Base-by-base conservation (phyloP, 768 basidiomycete species). In the Phylloporus sp. region DNA sequence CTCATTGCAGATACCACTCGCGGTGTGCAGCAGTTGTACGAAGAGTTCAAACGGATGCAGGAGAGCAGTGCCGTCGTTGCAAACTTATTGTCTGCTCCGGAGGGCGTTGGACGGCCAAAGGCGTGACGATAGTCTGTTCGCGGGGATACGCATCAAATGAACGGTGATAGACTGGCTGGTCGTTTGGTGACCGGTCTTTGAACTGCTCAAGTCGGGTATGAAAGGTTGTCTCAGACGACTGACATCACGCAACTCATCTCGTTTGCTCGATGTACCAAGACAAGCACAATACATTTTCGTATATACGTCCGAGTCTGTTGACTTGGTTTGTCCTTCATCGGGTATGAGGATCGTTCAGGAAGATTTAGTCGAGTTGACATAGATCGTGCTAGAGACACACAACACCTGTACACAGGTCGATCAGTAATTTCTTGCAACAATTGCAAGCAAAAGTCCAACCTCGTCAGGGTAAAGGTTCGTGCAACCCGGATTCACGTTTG, bases 381-480 rank as follows among this genome's bases (percentile, higher is more conserved):
- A 66, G 45, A 57, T 52, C 42, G 44, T 55, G 56, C 39, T 54
- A 16, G 63, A 56, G 24, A 59, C 62, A 44, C 66, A 70, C 27
- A 68, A 18, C 23, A 68, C 66, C 66, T 65, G 42, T 49, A 18
- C 15, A 23, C 9, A 29, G 13, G n/a, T 16, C 11, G 10, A 26
- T 58, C 16, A 58, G 53, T 28, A 16, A 44, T 18, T 15, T 35
- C 20, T n/a, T 32, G 34, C 34, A 39, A 24, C 15, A 11, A 31
- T 16, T 1, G 41, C 13, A 15, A 45, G 42, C 4, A 54, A 24
- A 45, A 7, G 23, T 13, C 8, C 59, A 56, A 86, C 85, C 76
- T 86, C 83, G 44, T 72, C 76, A 50, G 76, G 64, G 67, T 80
- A 80, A 47, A 86, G 74, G 69, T 84, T 84, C 29, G 64, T 65